Base-by-base conservation (phyloP, 805 yeast species). In the Zygoascus tannicola region DNA sequence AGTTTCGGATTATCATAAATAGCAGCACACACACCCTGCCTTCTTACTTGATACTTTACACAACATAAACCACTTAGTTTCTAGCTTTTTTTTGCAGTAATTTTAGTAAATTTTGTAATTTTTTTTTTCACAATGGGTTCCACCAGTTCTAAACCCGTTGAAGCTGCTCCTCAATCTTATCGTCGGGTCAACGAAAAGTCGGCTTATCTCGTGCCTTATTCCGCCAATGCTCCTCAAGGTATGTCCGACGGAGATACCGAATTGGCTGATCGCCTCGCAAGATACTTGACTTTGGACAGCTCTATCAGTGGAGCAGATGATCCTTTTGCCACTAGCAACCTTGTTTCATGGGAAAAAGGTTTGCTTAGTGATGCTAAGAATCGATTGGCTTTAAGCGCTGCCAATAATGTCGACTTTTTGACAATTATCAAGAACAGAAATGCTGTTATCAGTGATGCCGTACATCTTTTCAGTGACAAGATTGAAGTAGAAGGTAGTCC, bases 401-500 rank as follows among this genome's bases (percentile, higher is more conserved):
- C 76, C 50, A 66, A 76, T 8, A 69, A 70, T 16, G 69, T 68
- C 45, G 66, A 66, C 36, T 68, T 76, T 54, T 61, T 64, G 18
- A 56, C 62, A 22, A 62, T 75, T 35, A 65, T 75, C 34, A 44
- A 44, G 5, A 50, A 47, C 28, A 48, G 52, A 19, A 38, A 32
- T 7, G 48, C 51, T 16, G 12, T 46, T 15, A 40, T 44, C 18
- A 33, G 38, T n/a, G 55, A 53, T 33, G 16, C 40, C 22, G 48
- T 51, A n/a, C 55, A 51, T 28, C 63, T 67, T 5, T 75, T 72
- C 67, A 68, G 67, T 55, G 56, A 63, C 46, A 63, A 61, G 47
- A 68, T 75, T 33, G 66, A 67, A 35, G 62, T 66, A 8, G 79
- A 75, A 53, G 82, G 81, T 3, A 55, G 74, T 1, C 87, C 88